Evolutionary conservation across 2,329 filamentous ascomycete species (phyloP).

Genomic region (Fusarium xylarioides): DNA sequence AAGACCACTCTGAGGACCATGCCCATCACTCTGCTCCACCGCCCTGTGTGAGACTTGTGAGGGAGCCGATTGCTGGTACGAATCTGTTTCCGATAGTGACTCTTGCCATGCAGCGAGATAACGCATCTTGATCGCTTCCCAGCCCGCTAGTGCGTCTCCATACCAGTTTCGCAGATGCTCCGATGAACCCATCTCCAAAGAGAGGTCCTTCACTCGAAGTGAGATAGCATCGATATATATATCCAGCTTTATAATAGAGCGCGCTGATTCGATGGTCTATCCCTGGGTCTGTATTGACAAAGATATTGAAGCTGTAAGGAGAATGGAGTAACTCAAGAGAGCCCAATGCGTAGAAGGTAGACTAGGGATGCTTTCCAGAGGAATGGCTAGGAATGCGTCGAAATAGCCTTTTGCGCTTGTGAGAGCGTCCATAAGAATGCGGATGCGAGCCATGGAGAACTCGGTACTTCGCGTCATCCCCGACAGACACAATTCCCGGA

Average conservation of each 20-base stretch:
- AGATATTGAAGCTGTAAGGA: background rate
- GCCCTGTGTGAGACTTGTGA: background rate
- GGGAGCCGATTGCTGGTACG: background rate
- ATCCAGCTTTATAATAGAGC: background rate
- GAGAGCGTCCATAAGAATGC: background rate
- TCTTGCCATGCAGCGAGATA: background rate
- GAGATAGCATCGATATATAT: background rate
- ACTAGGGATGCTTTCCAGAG: accelerated
- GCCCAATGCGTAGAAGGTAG: background rate
- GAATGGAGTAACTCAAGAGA: background rate
- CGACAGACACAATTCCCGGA: background rate
- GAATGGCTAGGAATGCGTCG: background rate
- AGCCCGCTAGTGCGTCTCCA: background rate
- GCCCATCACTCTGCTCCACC: background rate
- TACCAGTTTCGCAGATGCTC: background rate
- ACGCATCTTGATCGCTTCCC: background rate
- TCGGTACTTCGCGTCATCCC: background rate
- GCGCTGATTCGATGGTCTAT: background rate
- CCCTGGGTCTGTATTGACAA: background rate
- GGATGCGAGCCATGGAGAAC: background rate
- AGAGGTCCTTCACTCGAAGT: background rate
- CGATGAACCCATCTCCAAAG: background rate
- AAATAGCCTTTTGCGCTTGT: background rate
- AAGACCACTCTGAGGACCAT: too few species aligned
- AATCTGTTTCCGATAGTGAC: background rate